A percentile compares a stretch with the other conserved stretches of the same genome.
phyloP scores from a whole-genome alignment of 805 yeast genomes.

The Saccharomycopsis capsularis region DNA sequence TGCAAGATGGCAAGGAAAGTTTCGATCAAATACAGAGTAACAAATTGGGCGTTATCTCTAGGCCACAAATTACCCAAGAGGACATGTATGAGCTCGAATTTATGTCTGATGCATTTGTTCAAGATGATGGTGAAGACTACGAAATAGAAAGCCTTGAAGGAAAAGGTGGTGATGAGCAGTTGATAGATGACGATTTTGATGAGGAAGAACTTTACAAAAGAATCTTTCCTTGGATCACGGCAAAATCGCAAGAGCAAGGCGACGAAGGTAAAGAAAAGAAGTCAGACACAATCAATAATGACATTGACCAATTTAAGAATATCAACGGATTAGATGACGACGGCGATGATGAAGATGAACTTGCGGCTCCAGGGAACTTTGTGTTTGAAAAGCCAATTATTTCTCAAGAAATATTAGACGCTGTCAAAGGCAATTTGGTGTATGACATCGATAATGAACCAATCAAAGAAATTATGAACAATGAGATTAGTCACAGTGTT shows the following conservation, averaged over 20 bases:
- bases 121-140: not conserved
- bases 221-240: conserved; percentile 20
- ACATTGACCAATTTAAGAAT: not conserved
- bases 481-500: not conserved
- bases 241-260: not conserved
- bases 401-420: conserved; percentile 10
- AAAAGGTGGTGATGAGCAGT: not conserved
- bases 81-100: not conserved
- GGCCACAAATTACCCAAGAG: not conserved
- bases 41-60: not conserved
- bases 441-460: not conserved
- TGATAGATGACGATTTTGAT: conserved; percentile 1
- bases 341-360: conserved; percentile 14
- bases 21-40: not conserved
- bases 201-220: conserved; percentile 19
- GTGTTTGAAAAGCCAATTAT: conserved; percentile 17
- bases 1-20: not conserved
- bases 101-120: not conserved
- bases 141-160: no score
- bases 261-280: not conserved
- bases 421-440: conserved; percentile 11
- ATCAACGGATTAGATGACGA: conserved; percentile 10
- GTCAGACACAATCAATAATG: not conserved
- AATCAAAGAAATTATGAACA: not conserved
- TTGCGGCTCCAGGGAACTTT: not conserved